phyloP scores from a whole-genome alignment of 805 yeast species.

The Lipomyces oligophaga region DNA sequence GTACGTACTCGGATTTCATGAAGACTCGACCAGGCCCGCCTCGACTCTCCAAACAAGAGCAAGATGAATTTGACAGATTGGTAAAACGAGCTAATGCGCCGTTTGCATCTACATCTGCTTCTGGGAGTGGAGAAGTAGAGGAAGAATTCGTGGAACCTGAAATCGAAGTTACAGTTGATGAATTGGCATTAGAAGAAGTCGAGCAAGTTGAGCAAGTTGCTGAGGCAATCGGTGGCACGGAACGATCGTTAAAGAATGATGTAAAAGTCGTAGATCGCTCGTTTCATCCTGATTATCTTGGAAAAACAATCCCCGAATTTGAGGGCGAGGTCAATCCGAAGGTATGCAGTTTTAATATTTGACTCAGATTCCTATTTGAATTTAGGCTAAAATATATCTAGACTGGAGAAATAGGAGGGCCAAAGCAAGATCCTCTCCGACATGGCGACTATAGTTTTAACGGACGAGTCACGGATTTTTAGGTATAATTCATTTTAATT shows the following conservation, averaged over 20 bases:
- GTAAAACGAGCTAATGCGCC: slow-evolving; percentile 64
- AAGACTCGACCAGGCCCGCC: slow-evolving; percentile 55
- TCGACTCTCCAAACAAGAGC: slow-evolving; percentile 70
- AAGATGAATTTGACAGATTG: slow-evolving; percentile 84
- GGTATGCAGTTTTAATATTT: slow-evolving; percentile 25
- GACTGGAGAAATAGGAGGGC: slow-evolving; percentile 96
- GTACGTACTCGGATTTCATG: slow-evolving; percentile 14
- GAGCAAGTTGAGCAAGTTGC: slow-evolving; percentile 60
- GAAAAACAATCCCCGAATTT: slow-evolving; percentile 79
- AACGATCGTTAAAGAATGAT: no score
- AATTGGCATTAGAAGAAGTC: slow-evolving; percentile 38
- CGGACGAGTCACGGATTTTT: slow-evolving; percentile 95
- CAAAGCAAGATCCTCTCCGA: slow-evolving; percentile 91
- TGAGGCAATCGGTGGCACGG: no score
- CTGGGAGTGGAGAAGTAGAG: no score
- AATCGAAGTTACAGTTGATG: slow-evolving; percentile 4
- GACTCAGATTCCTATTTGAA: background rate
- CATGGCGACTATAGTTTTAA: slow-evolving; percentile 93
- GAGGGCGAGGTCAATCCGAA: slow-evolving; percentile 89
- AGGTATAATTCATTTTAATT: slow-evolving; percentile 18
- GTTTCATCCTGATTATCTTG: slow-evolving; percentile 55
- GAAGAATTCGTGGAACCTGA: slow-evolving; percentile 6
- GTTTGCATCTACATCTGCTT: no score
- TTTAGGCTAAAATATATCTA: slow-evolving; percentile 5
- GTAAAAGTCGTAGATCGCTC: no score